phyloP scores from a whole-genome alignment of 2,329 filamentous ascomycete species.

The Blastomyces parvus region DNA sequence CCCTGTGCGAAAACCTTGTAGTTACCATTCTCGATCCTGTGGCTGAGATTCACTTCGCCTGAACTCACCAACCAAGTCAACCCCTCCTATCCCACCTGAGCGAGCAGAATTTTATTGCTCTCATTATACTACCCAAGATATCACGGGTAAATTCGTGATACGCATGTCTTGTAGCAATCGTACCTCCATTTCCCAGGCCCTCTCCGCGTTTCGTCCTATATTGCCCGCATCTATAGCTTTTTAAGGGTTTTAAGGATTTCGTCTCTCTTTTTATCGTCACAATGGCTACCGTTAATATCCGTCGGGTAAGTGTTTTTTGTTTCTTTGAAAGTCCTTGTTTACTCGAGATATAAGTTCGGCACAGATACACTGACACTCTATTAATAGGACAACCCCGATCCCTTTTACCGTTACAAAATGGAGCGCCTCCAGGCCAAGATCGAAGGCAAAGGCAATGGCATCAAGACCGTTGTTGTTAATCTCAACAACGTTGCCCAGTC shows the following conservation, averaged over 20 bases:
- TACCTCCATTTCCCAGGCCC: slow-evolving; percentile 37
- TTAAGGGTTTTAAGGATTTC: slow-evolving; percentile 24
- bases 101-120: slow-evolving; percentile 18
- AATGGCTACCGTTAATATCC: slow-evolving; percentile 98
- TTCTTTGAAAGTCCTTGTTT: neutral
- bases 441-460: slow-evolving; percentile 98
- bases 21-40: slow-evolving; percentile 80
- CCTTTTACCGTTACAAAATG: slow-evolving; percentile 99
- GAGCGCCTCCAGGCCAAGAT: slow-evolving; percentile 97
- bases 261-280: slow-evolving; percentile 42
- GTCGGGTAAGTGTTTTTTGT: slow-evolving; percentile 46
- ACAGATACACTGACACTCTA: slow-evolving; percentile 9
- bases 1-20: slow-evolving; percentile 90
- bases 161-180: slow-evolving; percentile 52
- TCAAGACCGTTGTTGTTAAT: slow-evolving; percentile 98
- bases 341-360: slow-evolving; percentile 10
- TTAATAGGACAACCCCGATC: slow-evolving; percentile 73
- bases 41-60: slow-evolving; percentile 55
- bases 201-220: slow-evolving; percentile 27
- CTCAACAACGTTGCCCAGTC: slow-evolving; percentile 86
- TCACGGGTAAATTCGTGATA: slow-evolving; percentile 20
- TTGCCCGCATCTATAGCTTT: slow-evolving; percentile 23
- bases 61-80: slow-evolving; percentile 22
- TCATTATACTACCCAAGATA: slow-evolving; percentile 10
- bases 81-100: slow-evolving; percentile 13